These are phyloP conservation scores for Nosema granulosis DNA, from an alignment of 371 early-diverging fungal genomes.

Conservation along the genomic window DNA sequence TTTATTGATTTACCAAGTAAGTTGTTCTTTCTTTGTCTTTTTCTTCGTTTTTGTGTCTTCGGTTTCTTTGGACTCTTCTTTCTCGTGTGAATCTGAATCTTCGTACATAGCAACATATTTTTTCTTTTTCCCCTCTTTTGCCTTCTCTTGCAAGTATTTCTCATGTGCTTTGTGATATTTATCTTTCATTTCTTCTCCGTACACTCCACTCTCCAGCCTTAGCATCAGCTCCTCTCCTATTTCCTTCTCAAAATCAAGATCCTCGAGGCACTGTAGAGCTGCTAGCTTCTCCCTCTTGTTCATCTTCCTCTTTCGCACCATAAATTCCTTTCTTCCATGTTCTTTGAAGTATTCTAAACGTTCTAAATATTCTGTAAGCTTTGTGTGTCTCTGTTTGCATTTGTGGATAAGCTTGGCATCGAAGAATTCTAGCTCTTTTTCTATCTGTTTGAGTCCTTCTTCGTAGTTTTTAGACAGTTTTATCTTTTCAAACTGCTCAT, in stretches of 20 bases:
- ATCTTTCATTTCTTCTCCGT: constrained; percentile 75
- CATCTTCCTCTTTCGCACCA: constrained; percentile 80
- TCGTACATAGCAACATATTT: constrained; percentile 63
- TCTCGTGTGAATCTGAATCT: constrained; percentile 43
- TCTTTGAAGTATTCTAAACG: constrained; percentile 81
- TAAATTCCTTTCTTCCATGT: constrained; percentile 70
- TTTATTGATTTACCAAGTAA: too few relatives aligned
- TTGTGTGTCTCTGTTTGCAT: constrained; percentile 93
- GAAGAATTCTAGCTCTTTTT: constrained; percentile 83
- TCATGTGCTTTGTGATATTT: constrained; percentile 70
- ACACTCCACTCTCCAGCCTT: constrained; percentile 79
- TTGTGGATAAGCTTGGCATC: constrained; percentile 82
- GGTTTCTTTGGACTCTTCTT: constrained; percentile 20
- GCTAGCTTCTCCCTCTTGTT: constrained; percentile 80
- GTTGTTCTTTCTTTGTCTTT: too few relatives aligned
- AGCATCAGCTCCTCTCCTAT: constrained; percentile 93
- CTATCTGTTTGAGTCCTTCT: constrained; percentile 82
- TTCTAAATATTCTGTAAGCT: constrained; percentile 87
- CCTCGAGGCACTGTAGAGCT: constrained; percentile 83
- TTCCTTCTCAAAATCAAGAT: constrained; percentile 82
- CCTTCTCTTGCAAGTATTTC: constrained; percentile 42
- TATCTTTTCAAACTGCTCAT: constrained; percentile 86
- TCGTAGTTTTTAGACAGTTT: constrained; percentile 84
- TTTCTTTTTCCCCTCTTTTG: constrained; percentile 63
- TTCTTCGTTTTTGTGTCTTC: constrained; percentile 21